Conservation (phyloP, 2,329 filamentous ascomycete species). For the Domatiomyces globalis region DNA sequence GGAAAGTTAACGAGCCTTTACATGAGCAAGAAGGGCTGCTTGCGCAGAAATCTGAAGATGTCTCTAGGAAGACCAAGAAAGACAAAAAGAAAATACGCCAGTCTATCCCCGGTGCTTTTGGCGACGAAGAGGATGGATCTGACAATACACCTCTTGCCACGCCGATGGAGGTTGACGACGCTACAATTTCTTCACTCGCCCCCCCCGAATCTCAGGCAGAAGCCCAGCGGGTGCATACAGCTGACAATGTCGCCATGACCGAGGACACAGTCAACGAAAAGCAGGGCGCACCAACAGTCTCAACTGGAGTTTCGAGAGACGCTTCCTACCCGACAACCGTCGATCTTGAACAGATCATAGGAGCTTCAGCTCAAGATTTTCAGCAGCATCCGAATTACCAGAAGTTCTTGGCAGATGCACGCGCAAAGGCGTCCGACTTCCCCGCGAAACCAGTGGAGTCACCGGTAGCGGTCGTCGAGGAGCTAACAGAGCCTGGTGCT, state of each 20-base stretch:
- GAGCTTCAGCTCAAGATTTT: neutral
- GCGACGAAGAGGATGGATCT: neutral
- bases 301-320: neutral
- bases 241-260: neutral
- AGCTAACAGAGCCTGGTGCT: neutral
- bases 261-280: neutral
- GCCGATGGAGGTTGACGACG: neutral
- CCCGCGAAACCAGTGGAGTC: neutral
- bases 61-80: conserved; percentile 21
- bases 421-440: neutral
- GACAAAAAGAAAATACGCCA: conserved; percentile 21
- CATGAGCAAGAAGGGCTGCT: neutral
- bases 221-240: no score
- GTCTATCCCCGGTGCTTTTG: conserved; percentile 4
- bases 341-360: neutral
- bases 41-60: conserved; percentile 9
- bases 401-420: neutral
- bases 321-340: neutral
- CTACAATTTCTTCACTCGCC: no score
- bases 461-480: neutral
- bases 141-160: neutral
- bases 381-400: neutral
- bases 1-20: neutral
- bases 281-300: no score
- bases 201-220: no score